Evolutionary conservation across 345 rosid species (phyloP).

Genomic region (Clausena lansium): DNA sequence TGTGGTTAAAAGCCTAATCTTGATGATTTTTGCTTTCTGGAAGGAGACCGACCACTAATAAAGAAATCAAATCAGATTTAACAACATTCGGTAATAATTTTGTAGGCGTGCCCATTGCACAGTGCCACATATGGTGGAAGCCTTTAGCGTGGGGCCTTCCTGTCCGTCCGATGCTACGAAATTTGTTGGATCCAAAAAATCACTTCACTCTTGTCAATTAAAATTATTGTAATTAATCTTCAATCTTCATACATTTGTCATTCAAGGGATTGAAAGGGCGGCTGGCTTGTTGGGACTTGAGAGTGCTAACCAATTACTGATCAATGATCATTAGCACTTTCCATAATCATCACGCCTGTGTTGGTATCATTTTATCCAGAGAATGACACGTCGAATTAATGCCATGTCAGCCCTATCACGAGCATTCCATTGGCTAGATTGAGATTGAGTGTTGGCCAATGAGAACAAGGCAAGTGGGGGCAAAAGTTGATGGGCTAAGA

Average conservation of each 20-base stretch:
- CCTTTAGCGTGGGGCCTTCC: slow-evolving; percentile 22
- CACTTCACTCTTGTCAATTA: slow-evolving; percentile 2
- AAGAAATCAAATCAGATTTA: slow-evolving; percentile 7
- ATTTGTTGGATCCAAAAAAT: slow-evolving; percentile 20
- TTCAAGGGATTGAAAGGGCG: slow-evolving; percentile 37
- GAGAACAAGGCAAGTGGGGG: slow-evolving; percentile 12
- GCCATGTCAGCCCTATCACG: slow-evolving; percentile 12
- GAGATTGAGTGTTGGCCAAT: slow-evolving; percentile 5
- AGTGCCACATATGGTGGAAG: background rate
- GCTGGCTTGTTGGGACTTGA: slow-evolving; percentile 9
- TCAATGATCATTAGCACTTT: background rate
- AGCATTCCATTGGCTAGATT: slow-evolving; percentile 14
- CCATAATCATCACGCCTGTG: background rate
- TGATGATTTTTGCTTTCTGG: slow-evolving; percentile 23
- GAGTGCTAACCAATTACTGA: slow-evolving; percentile 19
- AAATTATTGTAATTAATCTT: background rate
- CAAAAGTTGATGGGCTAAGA: slow-evolving; percentile 6
- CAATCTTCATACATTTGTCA: slow-evolving; percentile 32
- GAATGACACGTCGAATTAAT: slow-evolving; percentile 3
- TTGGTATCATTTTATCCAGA: background rate
- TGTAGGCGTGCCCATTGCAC: slow-evolving; percentile 19
- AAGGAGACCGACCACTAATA: slow-evolving; percentile 42
- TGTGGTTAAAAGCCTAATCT: slow-evolving; percentile 29
- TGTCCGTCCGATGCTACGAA: slow-evolving; percentile 29
- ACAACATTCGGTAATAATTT: slow-evolving; percentile 11